Evolutionary conservation across 176 grass and related monocot genomes (phyloP).

Genomic region (Paspalum notatum): DNA sequence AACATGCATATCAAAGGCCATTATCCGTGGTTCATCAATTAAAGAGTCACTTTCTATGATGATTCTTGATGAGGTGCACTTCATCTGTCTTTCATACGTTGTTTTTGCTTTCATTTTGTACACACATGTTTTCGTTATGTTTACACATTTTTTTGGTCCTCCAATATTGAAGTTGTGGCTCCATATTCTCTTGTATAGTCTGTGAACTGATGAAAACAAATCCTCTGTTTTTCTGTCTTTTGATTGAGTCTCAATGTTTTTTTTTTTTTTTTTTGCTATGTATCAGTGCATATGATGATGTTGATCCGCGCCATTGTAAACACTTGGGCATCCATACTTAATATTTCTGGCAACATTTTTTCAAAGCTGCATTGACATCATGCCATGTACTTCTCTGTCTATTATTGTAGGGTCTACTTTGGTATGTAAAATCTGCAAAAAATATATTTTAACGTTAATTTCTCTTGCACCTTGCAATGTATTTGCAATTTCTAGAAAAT

Average conservation of each 20-base stretch:
- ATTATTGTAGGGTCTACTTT: background rate
- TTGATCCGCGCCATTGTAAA: conserved; percentile 19
- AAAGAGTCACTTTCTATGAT: conserved; percentile 96
- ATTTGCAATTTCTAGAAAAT: background rate
- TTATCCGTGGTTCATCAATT: conserved; percentile 66
- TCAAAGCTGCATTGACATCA: background rate
- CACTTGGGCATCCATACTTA: conserved; percentile 3
- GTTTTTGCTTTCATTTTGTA: background rate
- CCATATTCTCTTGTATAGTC: conserved; percentile 11
- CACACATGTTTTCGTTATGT: background rate
- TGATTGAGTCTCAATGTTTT: background rate
- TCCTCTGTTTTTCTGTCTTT: background rate
- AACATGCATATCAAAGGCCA: conserved; percentile 84
- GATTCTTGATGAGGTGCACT: conserved; percentile 88
- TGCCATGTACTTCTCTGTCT: background rate
- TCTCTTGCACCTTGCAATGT: background rate
- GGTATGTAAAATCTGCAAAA: background rate
- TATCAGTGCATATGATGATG: conserved; percentile 15
- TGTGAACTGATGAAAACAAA: background rate
- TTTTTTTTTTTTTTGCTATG: background rate
- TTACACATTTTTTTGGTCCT: conserved; percentile 12
- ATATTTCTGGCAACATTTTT: conserved; percentile 4
- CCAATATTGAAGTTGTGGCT: conserved; percentile 5
- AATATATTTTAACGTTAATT: background rate
- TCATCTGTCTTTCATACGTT: conserved; percentile 22